Percentiles rank a stretch among this genome's conserved stretches.
Evolutionary conservation across 2,329 filamentous ascomycete species (phyloP).

Genomic region (Beauveria australis): DNA sequence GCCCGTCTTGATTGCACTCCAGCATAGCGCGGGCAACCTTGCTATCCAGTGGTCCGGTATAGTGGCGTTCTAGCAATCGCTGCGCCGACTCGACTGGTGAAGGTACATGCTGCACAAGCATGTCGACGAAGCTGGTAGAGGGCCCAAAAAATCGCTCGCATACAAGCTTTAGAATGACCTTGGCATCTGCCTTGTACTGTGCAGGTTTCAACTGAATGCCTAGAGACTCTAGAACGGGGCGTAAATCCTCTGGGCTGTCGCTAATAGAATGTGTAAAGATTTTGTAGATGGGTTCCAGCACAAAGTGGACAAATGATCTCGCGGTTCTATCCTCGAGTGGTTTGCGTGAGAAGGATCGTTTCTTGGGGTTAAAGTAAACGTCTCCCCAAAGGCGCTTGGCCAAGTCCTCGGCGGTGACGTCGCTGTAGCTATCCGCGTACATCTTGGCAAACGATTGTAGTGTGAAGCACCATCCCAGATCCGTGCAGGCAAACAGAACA

Average conservation of each 20-base stretch:
- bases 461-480: conserved; percentile 96
- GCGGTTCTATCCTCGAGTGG: conserved; percentile 70
- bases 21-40: conserved; percentile 74
- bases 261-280: conserved; percentile 92
- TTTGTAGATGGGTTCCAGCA: conserved; percentile 96
- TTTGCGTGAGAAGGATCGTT: conserved; percentile 87
- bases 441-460: conserved; percentile 90
- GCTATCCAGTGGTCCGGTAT: conserved; percentile 81
- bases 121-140: conserved; percentile 86
- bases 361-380: conserved; percentile 88
- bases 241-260: conserved; percentile 77
- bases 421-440: conserved; percentile 84
- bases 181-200: conserved; percentile 84
- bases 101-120: conserved; percentile 83
- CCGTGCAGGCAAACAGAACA: conserved; percentile 90
- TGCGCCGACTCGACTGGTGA: conserved; percentile 74
- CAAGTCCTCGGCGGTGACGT: conserved; percentile 76
- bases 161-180: conserved; percentile 77
- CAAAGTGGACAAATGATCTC: conserved; percentile 86
- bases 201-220: conserved; percentile 86
- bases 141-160: conserved; percentile 95
- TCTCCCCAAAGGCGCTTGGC: conserved; percentile 87
- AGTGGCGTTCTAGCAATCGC: conserved; percentile 74
- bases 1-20: conserved; percentile 79
- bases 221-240: conserved; percentile 65